A percentile compares a stretch with the other conserved stretches of the same genome.
Conservation (phyloP, 768 basidiomycete genomes). For the Kwoniella pini region DNA sequence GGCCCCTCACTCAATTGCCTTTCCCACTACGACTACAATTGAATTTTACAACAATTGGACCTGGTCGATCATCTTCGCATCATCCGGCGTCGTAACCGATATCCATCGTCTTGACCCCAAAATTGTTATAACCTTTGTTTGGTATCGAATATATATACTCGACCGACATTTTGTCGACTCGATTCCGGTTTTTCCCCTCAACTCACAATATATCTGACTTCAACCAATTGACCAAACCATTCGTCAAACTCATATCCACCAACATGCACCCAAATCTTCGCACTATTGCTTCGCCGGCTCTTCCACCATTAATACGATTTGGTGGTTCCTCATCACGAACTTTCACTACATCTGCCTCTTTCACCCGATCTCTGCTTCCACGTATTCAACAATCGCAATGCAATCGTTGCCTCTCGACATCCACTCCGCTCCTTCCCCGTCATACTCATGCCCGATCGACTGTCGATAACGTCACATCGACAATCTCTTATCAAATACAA, state of each 20-base stretch:
- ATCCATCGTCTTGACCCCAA: background rate
- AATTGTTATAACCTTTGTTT: constrained; percentile 2
- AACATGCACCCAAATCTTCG: constrained; percentile 51
- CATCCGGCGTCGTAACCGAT: background rate
- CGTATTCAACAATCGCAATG: constrained; percentile 28
- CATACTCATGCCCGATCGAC: constrained; percentile 14
- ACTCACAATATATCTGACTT: background rate
- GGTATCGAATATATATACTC: constrained; percentile 5
- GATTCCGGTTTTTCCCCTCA: background rate
- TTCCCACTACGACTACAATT: constrained; percentile 13
- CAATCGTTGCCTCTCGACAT: constrained; percentile 10
- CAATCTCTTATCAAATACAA: background rate
- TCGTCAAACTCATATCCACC: constrained; percentile 1
- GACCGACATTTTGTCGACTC: background rate
- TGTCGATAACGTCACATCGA: background rate
- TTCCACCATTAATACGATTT: constrained; percentile 29
- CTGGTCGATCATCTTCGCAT: constrained; percentile 1
- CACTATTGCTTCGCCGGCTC: constrained; percentile 21
- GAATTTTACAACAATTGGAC: background rate
- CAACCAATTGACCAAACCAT: background rate
- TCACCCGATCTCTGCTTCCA: constrained; percentile 16
- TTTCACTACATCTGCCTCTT: constrained; percentile 15
- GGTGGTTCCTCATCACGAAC: constrained; percentile 13
- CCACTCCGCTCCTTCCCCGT: constrained; percentile 35
- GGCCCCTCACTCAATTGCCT: constrained; percentile 5